Percentiles rank a stretch among this genome's conserved stretches.
These are phyloP conservation scores for Trametes polyzona DNA, from an alignment of 1,284 basidiomycete genomes.

Conservation along the genomic window DNA sequence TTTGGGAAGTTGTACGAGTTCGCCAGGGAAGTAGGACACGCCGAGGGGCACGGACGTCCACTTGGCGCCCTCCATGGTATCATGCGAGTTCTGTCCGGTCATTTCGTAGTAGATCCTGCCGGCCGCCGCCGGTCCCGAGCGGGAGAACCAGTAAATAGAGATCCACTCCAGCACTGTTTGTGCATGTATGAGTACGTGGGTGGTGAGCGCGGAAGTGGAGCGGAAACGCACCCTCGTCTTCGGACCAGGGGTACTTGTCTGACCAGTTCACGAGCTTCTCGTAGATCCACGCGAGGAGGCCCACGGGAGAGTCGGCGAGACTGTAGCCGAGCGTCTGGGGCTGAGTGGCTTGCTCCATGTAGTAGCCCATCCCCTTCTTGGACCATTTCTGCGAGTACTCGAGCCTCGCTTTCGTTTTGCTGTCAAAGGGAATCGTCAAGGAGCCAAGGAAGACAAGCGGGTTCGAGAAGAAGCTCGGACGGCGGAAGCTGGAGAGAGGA, in stretches of 20 bases:
- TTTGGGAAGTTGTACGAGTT: slow-evolving; percentile 34
- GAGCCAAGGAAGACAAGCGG: slow-evolving; percentile 3
- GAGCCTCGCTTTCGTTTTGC: slow-evolving; percentile 33
- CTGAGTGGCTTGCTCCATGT: slow-evolving; percentile 46
- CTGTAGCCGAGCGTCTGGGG: slow-evolving; percentile 63
- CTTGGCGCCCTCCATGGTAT: neutral
- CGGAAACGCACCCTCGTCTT: slow-evolving; percentile 48
- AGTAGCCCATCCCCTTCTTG: slow-evolving; percentile 44
- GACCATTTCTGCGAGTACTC: slow-evolving; percentile 38
- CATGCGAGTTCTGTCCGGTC: neutral
- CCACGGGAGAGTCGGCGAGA: slow-evolving; percentile 58
- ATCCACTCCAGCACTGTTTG: slow-evolving; percentile 58
- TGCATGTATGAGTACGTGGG: too few relatives aligned
- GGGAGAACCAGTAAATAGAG: slow-evolving; percentile 62
- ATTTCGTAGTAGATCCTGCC: slow-evolving; percentile 56
- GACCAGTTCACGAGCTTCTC: slow-evolving; percentile 58
- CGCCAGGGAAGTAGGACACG: slow-evolving; percentile 52
- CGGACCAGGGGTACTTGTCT: slow-evolving; percentile 53
- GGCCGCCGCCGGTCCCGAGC: slow-evolving; percentile 55
- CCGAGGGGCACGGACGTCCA: slow-evolving; percentile 50
- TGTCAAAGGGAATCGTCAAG: slow-evolving; percentile 17
- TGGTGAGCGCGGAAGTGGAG: neutral
- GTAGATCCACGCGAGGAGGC: slow-evolving; percentile 63
- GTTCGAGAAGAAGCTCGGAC: slow-evolving; percentile 2
- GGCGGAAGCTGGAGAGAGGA: neutral